Conservation (phyloP, 345 rosid genomes). For the Lepidium aucheri region DNA sequence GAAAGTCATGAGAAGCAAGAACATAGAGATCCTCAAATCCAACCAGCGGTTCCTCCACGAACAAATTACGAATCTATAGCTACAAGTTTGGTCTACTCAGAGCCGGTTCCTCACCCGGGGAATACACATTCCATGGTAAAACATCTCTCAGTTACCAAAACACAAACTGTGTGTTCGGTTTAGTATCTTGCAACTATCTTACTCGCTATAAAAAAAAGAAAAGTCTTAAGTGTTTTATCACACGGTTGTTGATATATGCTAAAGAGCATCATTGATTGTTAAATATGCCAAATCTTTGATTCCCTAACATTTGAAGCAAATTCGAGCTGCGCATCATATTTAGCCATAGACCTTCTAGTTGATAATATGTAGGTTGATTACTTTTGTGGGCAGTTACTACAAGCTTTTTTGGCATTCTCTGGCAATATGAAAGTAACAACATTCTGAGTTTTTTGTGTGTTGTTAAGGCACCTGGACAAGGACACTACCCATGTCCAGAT, state of each 20-base stretch:
- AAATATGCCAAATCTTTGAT: background rate
- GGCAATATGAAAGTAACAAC: background rate
- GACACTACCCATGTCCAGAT: slow-evolving; percentile 79
- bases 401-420: background rate
- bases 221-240: background rate
- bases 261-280: background rate
- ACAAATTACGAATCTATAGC: slow-evolving; percentile 39
- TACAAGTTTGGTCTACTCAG: slow-evolving; percentile 36
- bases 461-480: slow-evolving; percentile 51
- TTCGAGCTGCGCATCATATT: background rate
- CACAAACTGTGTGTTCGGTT: background rate
- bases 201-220: too few species aligned
- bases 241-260: background rate
- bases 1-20: slow-evolving; percentile 61
- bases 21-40: slow-evolving; percentile 39
- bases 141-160: background rate
- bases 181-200: background rate
- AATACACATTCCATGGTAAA: slow-evolving; percentile 41
- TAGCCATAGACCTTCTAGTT: background rate
- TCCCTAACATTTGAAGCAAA: background rate
- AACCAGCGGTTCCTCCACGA: slow-evolving; percentile 38
- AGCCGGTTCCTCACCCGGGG: slow-evolving; percentile 19
- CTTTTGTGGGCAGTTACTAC: background rate
- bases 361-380: background rate
- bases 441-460: background rate